These are phyloP conservation scores for Phaeosphaeria sp. DNA, from an alignment of 2,329 filamentous ascomycete species.

Conservation along the genomic window DNA sequence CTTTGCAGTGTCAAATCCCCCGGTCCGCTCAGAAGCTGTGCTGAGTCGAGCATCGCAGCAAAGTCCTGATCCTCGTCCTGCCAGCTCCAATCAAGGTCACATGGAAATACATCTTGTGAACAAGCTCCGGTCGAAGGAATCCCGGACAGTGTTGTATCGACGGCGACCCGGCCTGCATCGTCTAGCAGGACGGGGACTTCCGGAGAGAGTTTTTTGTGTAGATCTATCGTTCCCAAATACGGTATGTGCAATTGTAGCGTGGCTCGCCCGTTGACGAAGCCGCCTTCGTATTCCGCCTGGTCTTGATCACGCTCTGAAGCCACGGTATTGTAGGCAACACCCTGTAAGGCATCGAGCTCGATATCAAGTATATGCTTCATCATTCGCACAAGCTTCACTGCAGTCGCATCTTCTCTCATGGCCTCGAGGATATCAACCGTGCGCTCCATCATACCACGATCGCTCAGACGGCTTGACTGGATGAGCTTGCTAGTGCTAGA, in stretches of 20 bases:
- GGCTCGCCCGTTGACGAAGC: slow-evolving; percentile 9
- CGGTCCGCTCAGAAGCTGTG: not conserved
- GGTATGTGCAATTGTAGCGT: slow-evolving; percentile 23
- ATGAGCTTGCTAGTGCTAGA: slow-evolving; percentile 10
- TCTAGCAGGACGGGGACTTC: too few relatives aligned
- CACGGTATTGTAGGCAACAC: slow-evolving; percentile 16
- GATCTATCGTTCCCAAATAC: slow-evolving; percentile 31
- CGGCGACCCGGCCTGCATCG: too few relatives aligned
- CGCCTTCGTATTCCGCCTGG: slow-evolving; percentile 30
- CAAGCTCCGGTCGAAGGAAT: not conserved
- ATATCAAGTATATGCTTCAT: slow-evolving; percentile 18
- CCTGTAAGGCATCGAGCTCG: slow-evolving; percentile 15
- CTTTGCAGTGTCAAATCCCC: slow-evolving; percentile 22
- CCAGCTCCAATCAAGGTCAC: not conserved
- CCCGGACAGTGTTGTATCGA: not conserved
- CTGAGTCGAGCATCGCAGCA: not conserved
- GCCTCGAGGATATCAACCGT: slow-evolving; percentile 12
- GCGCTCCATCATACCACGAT: slow-evolving; percentile 24
- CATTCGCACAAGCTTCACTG: slow-evolving; percentile 9
- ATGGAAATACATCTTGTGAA: not conserved
- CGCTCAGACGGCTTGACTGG: slow-evolving; percentile 11
- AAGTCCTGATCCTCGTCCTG: not conserved
- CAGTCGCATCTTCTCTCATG: slow-evolving; percentile 14
- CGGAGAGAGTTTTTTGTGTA: slow-evolving; percentile 12
- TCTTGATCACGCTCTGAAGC: slow-evolving; percentile 17